Evolutionary conservation across 2,329 filamentous ascomycete genomes (phyloP).

Genomic region (Botrytis galanthina): DNA sequence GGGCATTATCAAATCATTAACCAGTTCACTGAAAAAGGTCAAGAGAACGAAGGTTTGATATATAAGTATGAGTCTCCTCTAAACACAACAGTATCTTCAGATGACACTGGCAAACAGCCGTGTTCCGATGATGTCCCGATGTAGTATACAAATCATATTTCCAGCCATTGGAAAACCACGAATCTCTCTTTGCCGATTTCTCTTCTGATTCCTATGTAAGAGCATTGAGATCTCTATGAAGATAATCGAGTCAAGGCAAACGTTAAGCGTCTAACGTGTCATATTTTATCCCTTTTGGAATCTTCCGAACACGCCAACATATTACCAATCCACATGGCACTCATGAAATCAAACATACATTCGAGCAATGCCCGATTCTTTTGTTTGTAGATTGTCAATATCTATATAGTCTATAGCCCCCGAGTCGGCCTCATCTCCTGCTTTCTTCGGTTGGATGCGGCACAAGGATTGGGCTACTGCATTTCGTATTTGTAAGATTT

Average conservation of each 20-base stretch:
- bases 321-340: not conserved
- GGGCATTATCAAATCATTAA: not conserved
- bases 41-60: not conserved
- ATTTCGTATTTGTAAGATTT: not conserved
- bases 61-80: not conserved
- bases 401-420: too few relatives aligned
- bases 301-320: not conserved
- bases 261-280: not conserved
- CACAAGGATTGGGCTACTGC: not conserved
- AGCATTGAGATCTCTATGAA: not conserved
- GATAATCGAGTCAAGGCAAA: not conserved
- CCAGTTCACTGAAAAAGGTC: not conserved
- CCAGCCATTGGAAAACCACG: not conserved
- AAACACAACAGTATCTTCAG: not conserved
- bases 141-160: not conserved
- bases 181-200: not conserved
- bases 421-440: not conserved
- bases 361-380: not conserved
- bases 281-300: not conserved
- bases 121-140: not conserved
- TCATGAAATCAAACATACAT: not conserved
- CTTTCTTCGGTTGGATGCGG: not conserved
- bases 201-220: not conserved
- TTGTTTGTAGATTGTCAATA: not conserved
- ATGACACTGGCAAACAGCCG: not conserved